Conservation (phyloP, 2,329 filamentous ascomycete genomes). For the Diaporthe sp. region DNA sequence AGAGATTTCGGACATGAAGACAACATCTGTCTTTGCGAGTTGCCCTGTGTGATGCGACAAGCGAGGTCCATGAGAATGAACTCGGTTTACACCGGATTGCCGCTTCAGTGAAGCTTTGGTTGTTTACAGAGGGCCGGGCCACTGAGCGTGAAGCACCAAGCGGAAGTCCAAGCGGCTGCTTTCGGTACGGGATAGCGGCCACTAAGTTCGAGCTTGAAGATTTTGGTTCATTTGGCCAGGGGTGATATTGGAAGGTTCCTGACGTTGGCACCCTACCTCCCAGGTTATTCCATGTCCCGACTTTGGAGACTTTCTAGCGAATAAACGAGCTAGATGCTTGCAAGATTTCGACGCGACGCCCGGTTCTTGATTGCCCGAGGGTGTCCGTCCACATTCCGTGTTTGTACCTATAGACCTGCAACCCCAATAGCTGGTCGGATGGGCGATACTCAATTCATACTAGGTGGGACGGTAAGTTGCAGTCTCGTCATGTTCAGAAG, state of each 20-base stretch:
- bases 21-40: constrained; percentile 69
- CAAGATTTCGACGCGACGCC: neutral
- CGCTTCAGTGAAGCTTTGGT: neutral
- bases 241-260: neutral
- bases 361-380: neutral
- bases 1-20: constrained; percentile 64
- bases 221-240: neutral
- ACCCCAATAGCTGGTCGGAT: neutral
- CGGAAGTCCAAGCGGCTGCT: neutral
- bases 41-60: constrained; percentile 68
- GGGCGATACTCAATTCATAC: constrained; percentile 1
- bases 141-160: neutral
- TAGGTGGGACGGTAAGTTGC: neutral
- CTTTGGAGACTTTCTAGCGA: neutral
- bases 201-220: neutral
- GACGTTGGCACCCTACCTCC: neutral
- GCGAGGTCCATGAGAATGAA: constrained; percentile 74
- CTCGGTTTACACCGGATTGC: constrained; percentile 70
- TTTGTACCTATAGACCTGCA: neutral
- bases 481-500: neutral
- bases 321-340: neutral
- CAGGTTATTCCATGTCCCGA: neutral
- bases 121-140: too few relatives aligned
- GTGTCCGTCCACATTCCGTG: neutral
- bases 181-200: neutral